Conservation (phyloP, 768 basidiomycete species). For the Gloeopeniophorella convolvens region DNA sequence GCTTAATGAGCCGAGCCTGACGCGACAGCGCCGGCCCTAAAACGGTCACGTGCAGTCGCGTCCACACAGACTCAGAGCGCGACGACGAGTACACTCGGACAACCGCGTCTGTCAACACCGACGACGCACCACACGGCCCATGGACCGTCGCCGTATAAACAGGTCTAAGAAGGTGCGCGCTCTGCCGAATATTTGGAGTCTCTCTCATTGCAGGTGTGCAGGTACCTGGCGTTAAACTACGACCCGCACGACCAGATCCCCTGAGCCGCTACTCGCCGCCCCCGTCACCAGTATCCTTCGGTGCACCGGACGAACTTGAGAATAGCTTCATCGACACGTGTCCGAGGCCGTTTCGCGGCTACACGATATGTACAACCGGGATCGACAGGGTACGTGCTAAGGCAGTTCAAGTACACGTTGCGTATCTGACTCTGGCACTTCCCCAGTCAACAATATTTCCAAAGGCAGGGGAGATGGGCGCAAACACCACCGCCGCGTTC, state of each 20-base stretch:
- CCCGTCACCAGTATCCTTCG: constrained; percentile 34
- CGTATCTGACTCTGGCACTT: background rate
- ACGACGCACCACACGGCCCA: background rate
- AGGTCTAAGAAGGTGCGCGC: constrained; percentile 55
- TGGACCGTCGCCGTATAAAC: constrained; percentile 47
- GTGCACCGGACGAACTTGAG: constrained; percentile 24
- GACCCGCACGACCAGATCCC: constrained; percentile 44
- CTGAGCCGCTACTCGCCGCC: constrained; percentile 27
- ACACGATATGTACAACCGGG: constrained; percentile 71
- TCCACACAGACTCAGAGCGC: too few species aligned
- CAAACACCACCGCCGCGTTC: constrained; percentile 57
- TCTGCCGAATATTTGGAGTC: background rate
- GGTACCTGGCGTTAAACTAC: constrained; percentile 81
- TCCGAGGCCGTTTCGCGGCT: constrained; percentile 61
- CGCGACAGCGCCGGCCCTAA: too few species aligned
- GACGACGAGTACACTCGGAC: background rate
- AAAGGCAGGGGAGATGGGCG: constrained; percentile 78
- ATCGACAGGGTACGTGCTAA: constrained; percentile 61
- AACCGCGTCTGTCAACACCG: background rate
- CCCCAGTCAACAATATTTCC: constrained; percentile 62
- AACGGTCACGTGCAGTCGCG: too few species aligned
- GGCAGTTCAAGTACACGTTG: background rate
- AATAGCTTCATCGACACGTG: constrained; percentile 25
- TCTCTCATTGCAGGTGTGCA: constrained; percentile 23
- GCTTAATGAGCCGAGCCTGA: background rate